Percentiles rank a stretch among this genome's conserved stretches.
phyloP scores from a whole-genome alignment of 2,329 filamentous ascomycete genomes.

The Clarireedia monteithiana region DNA sequence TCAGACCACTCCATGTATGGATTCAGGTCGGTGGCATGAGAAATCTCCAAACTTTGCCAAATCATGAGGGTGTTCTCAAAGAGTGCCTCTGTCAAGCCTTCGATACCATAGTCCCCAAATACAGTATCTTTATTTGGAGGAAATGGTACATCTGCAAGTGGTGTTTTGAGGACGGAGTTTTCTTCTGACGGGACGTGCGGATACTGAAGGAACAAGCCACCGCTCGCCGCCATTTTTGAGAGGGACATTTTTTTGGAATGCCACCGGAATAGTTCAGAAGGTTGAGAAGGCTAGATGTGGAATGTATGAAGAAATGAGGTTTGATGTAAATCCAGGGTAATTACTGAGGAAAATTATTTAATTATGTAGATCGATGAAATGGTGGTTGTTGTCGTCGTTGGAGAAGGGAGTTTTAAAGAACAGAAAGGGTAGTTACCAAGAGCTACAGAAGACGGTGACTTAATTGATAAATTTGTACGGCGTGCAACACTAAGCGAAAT shows the following conservation, averaged over 20 bases:
- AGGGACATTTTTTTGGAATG: constrained; percentile 1
- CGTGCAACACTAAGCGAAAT: neutral
- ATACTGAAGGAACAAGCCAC: neutral
- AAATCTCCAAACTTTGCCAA: neutral
- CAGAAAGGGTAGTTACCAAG: neutral
- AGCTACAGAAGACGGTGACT: neutral
- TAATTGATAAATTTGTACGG: neutral
- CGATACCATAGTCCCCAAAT: neutral
- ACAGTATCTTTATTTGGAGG: neutral
- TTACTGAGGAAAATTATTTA: neutral
- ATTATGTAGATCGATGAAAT: neutral
- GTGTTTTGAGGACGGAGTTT: neutral
- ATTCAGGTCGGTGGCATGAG: neutral
- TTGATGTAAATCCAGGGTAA: neutral
- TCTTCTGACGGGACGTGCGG: neutral
- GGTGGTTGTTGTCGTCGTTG: neutral
- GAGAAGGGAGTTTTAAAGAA: neutral
- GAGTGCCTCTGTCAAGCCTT: neutral
- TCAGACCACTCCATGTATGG: neutral
- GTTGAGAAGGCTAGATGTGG: neutral
- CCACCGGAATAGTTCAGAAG: neutral
- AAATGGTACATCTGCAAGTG: neutral
- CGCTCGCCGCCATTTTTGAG: neutral
- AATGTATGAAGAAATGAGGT: neutral
- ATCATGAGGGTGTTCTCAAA: neutral